Percentiles rank a stretch among this genome's conserved stretches.
Conservation (phyloP, 2,329 filamentous ascomycete species). For the Elsinoe ampelina region DNA sequence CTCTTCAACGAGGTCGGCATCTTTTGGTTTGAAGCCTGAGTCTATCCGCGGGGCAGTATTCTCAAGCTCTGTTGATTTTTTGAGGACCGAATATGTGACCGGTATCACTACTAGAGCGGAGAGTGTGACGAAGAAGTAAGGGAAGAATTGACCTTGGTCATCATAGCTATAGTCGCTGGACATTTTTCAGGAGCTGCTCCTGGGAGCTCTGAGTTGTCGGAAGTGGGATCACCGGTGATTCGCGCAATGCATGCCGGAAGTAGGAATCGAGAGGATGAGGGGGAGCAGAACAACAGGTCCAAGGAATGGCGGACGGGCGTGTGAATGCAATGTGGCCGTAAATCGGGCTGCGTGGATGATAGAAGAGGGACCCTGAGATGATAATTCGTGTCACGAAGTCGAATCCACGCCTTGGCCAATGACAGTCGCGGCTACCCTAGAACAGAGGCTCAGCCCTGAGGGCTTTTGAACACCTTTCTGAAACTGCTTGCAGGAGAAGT, state of each 20-base stretch:
- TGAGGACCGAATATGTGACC: constrained; percentile 79
- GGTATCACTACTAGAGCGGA: constrained; percentile 64
- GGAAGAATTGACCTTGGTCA: constrained; percentile 96
- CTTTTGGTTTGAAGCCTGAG: constrained; percentile 67
- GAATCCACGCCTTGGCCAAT: constrained; percentile 1
- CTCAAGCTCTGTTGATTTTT: constrained; percentile 65
- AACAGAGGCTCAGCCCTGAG: background rate
- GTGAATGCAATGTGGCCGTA: background rate
- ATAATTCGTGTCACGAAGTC: constrained; percentile 13
- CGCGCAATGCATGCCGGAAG: background rate
- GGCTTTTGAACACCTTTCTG: background rate
- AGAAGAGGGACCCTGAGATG: constrained; percentile 2
- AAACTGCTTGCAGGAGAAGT: background rate
- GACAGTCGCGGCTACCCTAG: background rate
- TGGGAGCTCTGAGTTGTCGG: background rate
- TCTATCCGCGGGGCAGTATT: constrained; percentile 74
- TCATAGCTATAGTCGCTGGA: constrained; percentile 97
- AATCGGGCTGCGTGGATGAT: background rate
- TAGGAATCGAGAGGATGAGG: background rate
- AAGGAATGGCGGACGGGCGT: background rate
- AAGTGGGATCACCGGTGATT: background rate
- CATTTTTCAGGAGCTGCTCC: constrained; percentile 45
- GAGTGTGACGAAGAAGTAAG: constrained; percentile 94
- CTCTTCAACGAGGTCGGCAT: constrained; percentile 73
- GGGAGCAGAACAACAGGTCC: background rate